Percentiles rank a stretch among this genome's conserved stretches.
Evolutionary conservation across 2,329 filamentous ascomycete genomes (phyloP).

Genomic region (Trichoderma cornu-damae): DNA sequence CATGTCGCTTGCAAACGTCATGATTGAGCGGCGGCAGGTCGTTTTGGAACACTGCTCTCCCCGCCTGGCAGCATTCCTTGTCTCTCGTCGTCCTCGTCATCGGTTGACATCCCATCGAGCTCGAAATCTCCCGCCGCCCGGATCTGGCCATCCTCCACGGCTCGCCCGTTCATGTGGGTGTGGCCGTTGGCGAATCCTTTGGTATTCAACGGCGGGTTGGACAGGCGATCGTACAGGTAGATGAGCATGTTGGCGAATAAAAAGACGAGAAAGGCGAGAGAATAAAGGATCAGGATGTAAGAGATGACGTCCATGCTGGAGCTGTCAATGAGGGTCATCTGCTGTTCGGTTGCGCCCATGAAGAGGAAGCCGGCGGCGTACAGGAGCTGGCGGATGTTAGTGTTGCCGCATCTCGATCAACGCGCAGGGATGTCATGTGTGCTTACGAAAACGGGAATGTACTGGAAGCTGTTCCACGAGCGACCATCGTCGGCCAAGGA

Average conservation of each 20-base stretch:
- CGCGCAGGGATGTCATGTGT: neutral
- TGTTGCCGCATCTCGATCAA: neutral
- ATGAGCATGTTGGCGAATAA: slow-evolving; percentile 86
- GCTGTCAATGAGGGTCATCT: slow-evolving; percentile 72
- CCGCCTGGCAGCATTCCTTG: slow-evolving; percentile 31
- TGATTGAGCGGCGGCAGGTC: neutral
- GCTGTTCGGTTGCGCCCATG: slow-evolving; percentile 95
- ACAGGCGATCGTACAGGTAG: slow-evolving; percentile 68
- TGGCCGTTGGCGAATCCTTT: slow-evolving; percentile 39
- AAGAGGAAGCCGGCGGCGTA: slow-evolving; percentile 93
- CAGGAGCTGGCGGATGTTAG: slow-evolving; percentile 57
- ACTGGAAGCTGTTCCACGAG: slow-evolving; percentile 60
- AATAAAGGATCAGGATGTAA: slow-evolving; percentile 88
- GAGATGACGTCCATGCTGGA: slow-evolving; percentile 81
- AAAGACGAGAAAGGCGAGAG: slow-evolving; percentile 83
- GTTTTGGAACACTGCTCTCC: neutral
- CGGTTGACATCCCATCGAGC: slow-evolving; percentile 81
- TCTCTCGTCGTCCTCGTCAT: slow-evolving; percentile 66
- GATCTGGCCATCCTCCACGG: slow-evolving; percentile 52
- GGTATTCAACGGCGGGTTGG: slow-evolving; percentile 33
- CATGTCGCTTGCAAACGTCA: neutral
- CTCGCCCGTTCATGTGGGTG: slow-evolving; percentile 30
- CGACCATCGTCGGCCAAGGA: slow-evolving; percentile 61
- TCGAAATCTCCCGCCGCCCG: slow-evolving; percentile 90
- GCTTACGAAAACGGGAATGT: slow-evolving; percentile 53